These are phyloP conservation scores for Talaromyces nanjingensis DNA, from an alignment of 495 filamentous ascomycete species.

Conservation along the genomic window DNA sequence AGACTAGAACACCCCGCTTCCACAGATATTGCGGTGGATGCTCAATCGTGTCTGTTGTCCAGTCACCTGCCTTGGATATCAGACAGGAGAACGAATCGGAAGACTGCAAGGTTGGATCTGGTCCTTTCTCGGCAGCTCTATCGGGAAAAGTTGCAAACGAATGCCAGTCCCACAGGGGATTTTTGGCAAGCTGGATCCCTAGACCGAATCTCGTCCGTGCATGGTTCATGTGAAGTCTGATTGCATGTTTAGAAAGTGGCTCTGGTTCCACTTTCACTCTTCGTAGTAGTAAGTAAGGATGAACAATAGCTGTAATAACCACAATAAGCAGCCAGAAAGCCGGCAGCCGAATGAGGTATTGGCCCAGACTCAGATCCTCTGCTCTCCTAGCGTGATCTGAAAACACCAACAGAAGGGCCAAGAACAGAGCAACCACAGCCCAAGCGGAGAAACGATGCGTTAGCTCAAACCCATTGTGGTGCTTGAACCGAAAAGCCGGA, in stretches of 20 bases:
- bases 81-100: constrained; percentile 52
- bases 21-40: constrained; percentile 45
- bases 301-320: constrained; percentile 30
- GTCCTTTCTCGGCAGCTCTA: constrained; percentile 18
- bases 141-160: constrained; percentile 69
- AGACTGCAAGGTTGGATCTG: not conserved
- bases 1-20: constrained; percentile 46
- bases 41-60: constrained; percentile 60
- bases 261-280: constrained; percentile 54
- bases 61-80: constrained; percentile 79
- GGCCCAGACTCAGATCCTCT: constrained; percentile 19
- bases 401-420: constrained; percentile 32
- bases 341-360: constrained; percentile 30
- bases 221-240: constrained; percentile 64
- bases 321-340: constrained; percentile 39
- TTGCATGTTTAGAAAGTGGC: constrained; percentile 60
- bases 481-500: constrained; percentile 36
- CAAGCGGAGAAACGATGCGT: constrained; percentile 51
- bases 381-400: constrained; percentile 25
- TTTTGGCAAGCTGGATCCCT: constrained; percentile 40
- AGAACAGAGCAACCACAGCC: constrained; percentile 42
- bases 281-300: constrained; percentile 36
- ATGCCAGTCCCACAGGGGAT: constrained; percentile 70
- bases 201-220: constrained; percentile 37
- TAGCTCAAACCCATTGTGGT: constrained; percentile 51